Evolutionary conservation across 768 basidiomycete species (phyloP).

Genomic region (Lactifluus volemus): DNA sequence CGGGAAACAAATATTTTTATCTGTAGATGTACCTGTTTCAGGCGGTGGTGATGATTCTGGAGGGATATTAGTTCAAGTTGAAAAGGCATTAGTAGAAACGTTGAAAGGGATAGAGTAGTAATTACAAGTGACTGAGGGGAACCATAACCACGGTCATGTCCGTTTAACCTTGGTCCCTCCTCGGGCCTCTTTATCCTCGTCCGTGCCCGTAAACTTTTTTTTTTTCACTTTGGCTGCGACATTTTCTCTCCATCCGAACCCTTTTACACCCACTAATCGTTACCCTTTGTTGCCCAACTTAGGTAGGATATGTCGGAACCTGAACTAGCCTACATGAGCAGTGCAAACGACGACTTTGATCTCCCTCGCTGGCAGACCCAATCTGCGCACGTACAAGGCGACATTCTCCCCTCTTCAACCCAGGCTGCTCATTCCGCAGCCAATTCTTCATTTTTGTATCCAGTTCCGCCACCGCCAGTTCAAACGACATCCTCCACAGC

Average conservation of each 20-base stretch:
- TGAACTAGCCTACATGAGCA: slow-evolving; percentile 65
- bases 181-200: neutral
- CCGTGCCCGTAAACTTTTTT: neutral
- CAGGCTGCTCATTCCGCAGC: slow-evolving; percentile 46
- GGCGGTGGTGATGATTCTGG: slow-evolving; percentile 38
- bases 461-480: slow-evolving; percentile 40
- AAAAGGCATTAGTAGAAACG: slow-evolving; percentile 48
- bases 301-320: slow-evolving; percentile 55
- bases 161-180: neutral
- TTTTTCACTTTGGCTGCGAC: neutral
- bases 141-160: slow-evolving; percentile 5
- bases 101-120: slow-evolving; percentile 28
- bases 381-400: slow-evolving; percentile 27
- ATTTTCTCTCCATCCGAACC: neutral
- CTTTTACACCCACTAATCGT: neutral
- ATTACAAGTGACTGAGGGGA: neutral
- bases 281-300: slow-evolving; percentile 14
- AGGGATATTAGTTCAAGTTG: slow-evolving; percentile 44
- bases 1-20: slow-evolving; percentile 61
- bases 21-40: slow-evolving; percentile 47
- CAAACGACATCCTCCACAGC: slow-evolving; percentile 31
- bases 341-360: slow-evolving; percentile 76
- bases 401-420: slow-evolving; percentile 47
- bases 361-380: slow-evolving; percentile 49
- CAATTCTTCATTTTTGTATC: slow-evolving; percentile 47